Evolutionary conservation across 129 eudicot genomes (phyloP), one percentile per base, ranked within the genome.

Genomic region (Chrysanthemum lavandulifolium): DNA sequence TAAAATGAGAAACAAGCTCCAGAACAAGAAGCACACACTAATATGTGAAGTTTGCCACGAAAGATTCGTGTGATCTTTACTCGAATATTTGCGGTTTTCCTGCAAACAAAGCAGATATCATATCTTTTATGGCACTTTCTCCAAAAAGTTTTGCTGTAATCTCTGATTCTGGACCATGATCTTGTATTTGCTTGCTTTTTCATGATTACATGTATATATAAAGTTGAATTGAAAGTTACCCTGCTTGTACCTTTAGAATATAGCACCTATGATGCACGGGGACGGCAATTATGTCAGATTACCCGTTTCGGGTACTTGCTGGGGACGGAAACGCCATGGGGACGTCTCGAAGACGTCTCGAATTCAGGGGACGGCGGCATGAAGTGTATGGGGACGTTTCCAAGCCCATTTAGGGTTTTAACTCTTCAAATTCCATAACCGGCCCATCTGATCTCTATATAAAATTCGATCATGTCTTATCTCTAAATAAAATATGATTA

Each of bases 1-100:
- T 18, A 60, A 83, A 92, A 85, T 56, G 89, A 85, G 81, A 86
- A 87, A 57, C 85, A 76, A 80, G 98, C 98, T 69, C 85, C 91
- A 0, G 87, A 89, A 81, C 80, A 68, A 73, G 98, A 93, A 82
- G 96, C 96, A 6, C 87, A 93, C 69, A 48, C 98, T 6, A 92
- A 89, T 61, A 89, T 89, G 98, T 93, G 82, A 87, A 12, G 48
- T 63, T 18, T 65, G 27, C 10, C 21, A 59, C 23, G 23, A 59
- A 43, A 10, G 48, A 72, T 21, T 21, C 45, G 0, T 40, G 9
- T 40, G 10, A 40, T 36, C 8, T 40, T 40, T 1, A 13, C 59
- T 27, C 15, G 13, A 5, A 4, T 23, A 40, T 55, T 72, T 51
- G 58, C 6, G 15, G n/a, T 27, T 27, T 27, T 61, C 8, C 66